These are phyloP conservation scores for Chaetomiaceae sp. DNA, from an alignment of 2,329 filamentous ascomycete genomes.

Conservation along the genomic window DNA sequence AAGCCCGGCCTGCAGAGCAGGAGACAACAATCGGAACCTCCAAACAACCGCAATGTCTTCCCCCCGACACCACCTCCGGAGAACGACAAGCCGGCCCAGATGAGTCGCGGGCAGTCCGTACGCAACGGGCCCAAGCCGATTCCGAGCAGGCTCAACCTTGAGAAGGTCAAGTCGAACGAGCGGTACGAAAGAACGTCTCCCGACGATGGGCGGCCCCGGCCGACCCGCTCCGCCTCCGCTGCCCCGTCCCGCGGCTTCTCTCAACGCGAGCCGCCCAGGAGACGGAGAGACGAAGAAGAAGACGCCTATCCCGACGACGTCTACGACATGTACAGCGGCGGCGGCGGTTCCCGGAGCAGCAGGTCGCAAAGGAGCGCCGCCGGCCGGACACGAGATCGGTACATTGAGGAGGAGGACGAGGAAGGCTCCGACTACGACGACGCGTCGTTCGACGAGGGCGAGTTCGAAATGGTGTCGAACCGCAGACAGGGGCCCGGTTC, in stretches of 20 bases:
- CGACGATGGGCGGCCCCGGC: slow-evolving; percentile 37
- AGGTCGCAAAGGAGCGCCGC: slow-evolving; percentile 39
- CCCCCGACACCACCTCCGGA: slow-evolving; percentile 98
- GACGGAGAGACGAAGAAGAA: slow-evolving; percentile 49
- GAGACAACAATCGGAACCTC: slow-evolving; percentile 81
- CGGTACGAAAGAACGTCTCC: slow-evolving; percentile 54
- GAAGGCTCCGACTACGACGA: slow-evolving; percentile 69
- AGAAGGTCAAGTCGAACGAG: slow-evolving; percentile 48
- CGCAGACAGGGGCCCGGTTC: slow-evolving; percentile 46
- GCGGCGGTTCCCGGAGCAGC: slow-evolving; percentile 35
- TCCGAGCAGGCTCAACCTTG: slow-evolving; percentile 61
- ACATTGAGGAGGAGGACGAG: slow-evolving; percentile 77
- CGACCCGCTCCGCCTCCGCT: slow-evolving; percentile 43
- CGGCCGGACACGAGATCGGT: slow-evolving; percentile 41
- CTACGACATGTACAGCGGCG: slow-evolving; percentile 58
- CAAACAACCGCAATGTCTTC: slow-evolving; percentile 74
- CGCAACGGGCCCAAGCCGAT: slow-evolving; percentile 57
- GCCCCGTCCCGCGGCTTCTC: slow-evolving; percentile 41
- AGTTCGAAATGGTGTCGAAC: slow-evolving; percentile 72
- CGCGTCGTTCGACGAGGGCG: slow-evolving; percentile 66
- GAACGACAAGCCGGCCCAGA: slow-evolving; percentile 57
- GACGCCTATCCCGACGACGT: slow-evolving; percentile 65
- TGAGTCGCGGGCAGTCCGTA: slow-evolving; percentile 56
- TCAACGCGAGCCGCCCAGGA: slow-evolving; percentile 35
- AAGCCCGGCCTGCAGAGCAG: slow-evolving; percentile 77